Base-by-base conservation (phyloP, 2,329 filamentous ascomycete genomes). In the Scorias spongiosa region DNA sequence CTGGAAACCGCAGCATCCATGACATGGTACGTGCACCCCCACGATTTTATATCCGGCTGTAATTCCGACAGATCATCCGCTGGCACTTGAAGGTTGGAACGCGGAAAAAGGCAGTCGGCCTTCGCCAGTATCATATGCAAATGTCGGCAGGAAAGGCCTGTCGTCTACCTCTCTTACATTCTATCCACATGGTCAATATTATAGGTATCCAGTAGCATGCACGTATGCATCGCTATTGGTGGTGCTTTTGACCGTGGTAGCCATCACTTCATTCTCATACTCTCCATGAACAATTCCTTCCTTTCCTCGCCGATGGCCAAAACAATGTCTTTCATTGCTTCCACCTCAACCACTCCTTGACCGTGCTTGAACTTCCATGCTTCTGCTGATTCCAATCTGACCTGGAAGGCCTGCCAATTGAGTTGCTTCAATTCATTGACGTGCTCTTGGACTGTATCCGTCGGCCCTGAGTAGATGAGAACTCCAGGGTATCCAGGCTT, bases 401-500 rank as follows among this genome's bases (percentile, higher is more conserved):
- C 61, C 47, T 69, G 66, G 42, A 69, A 69, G 0, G 66, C 66
- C 39, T 62, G 57, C 66, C 66, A 69, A 15, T 67, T 68, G 47
- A 63, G 57, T 12, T 53, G 52, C 44, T 67, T 68, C 14, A 69
- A 52, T 15, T 57, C 57, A 32, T 59, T 60, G 30, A 69, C 60
- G 46, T 69, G 66, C 36, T 63, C 63, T 38, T 56, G 54, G 18
- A 69, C 64, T 2, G 58, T 58, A 10, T 44, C 38, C 0, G 51
- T 48, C 2, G 63, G 60, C 1, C 66, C 66, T 2, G 62, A 62
- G 46, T 66, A 69, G 29, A 68, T 46, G 46, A 69, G 54, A 4
- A 68, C 54, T 11, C 66, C 66, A 17, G 66, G 66, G 44, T 69
- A 68, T 8, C 66, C 66, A 1, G 66, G 66, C 45, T 69, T 69